Evolutionary conservation across 805 yeast species (phyloP).

Genomic region (Kurtzmaniella fragi): DNA sequence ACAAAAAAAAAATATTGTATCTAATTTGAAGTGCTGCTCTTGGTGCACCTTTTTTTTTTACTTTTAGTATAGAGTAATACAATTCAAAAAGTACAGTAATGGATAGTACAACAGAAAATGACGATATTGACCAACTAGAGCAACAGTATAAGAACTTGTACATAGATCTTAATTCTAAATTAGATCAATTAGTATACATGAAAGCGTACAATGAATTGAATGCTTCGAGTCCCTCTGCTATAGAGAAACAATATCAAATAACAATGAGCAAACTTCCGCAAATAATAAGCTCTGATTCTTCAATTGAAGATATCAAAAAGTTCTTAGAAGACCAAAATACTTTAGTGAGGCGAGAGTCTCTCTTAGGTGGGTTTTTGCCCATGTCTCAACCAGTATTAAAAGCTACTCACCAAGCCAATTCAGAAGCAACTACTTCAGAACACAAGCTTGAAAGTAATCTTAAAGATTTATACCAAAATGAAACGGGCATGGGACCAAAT

Average conservation of each 20-base stretch:
- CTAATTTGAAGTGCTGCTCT: background rate
- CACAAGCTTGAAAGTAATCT: too few relatives aligned
- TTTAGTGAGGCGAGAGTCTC: too few relatives aligned
- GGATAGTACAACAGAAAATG: background rate
- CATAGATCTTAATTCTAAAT: slow-evolving; percentile 15
- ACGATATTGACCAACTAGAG: slow-evolving; percentile 15
- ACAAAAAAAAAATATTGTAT: background rate
- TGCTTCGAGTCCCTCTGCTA: slow-evolving; percentile 7
- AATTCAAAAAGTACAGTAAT: background rate
- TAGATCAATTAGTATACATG: slow-evolving; percentile 25
- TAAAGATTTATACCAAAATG: too few relatives aligned
- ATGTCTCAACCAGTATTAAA: too few relatives aligned
- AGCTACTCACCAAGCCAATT: too few relatives aligned
- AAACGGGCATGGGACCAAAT: too few relatives aligned
- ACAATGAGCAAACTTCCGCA: background rate
- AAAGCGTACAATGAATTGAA: slow-evolving; percentile 18
- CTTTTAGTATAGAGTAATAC: background rate
- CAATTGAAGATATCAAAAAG: background rate
- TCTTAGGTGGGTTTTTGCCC: too few relatives aligned
- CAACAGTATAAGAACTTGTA: slow-evolving; percentile 20
- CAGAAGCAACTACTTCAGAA: too few relatives aligned
- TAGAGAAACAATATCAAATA: slow-evolving; percentile 11
- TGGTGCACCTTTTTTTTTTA: background rate
- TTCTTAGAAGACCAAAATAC: too few relatives aligned
- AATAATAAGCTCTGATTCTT: background rate